Evolutionary conservation across 1,284 basidiomycete species (phyloP), one percentile per base, ranked within the genome.

Genomic region (Porodaedalea pini): DNA sequence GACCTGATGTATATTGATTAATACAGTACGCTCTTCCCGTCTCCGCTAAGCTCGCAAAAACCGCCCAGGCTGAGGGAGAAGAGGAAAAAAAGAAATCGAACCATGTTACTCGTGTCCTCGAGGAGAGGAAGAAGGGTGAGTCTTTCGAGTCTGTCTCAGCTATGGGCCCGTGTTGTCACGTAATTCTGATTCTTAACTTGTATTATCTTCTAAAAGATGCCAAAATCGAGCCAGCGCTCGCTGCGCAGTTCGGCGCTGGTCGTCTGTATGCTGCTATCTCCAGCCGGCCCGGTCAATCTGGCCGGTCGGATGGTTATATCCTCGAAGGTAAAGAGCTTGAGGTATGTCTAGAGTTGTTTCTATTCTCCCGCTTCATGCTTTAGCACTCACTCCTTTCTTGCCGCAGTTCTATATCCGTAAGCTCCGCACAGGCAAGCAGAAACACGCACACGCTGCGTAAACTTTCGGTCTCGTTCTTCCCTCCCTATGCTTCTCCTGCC

Each of bases 251-350:
- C 67, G 77, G 83, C 67, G 92, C 92, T 70, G 92, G 92, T 76
- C 86, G 92, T 77, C 80, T 94, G 62, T 94, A 94, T 71, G 95
- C 94, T 65, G 68, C 79, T 67, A 89, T 98, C 74, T 85, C 92
- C 62, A 94, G 91, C 73, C 86, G 94, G 73, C 94, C 94, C 60
- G 94, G 94, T 47, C 94, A 98, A 75, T 91, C 86, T 57, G 94
- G 94, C 48, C 92, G 94, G 64, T 86, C 89, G 61, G 95, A 98
- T 73, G 94, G 94, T 57, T 96, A 97, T 78, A 81, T 98, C 64
- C 85, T 98, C 57, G 94, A 98, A 81, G 94, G 94, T 71, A 93
- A 93, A 78, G 94, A 98, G 75, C 86, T 97, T 60, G 94, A 97
- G 81, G 92, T 94, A 68, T 62, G 73, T 68, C 37, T n/a, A 23